A percentile compares a stretch with the other conserved stretches of the same genome.
phyloP scores from a whole-genome alignment of 768 basidiomycete genomes.

The Russula compacta region DNA sequence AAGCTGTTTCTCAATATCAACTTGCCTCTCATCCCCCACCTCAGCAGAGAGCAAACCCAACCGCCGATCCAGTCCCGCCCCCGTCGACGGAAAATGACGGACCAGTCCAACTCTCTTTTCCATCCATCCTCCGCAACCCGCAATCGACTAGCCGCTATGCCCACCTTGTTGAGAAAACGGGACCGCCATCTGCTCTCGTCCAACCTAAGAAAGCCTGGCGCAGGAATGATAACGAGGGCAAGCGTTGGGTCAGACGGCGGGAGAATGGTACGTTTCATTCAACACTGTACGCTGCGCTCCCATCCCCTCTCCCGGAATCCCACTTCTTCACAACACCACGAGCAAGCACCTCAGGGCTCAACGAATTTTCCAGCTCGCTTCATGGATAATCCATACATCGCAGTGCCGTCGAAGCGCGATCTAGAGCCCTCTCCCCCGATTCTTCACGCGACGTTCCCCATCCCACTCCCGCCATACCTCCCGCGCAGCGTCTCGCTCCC shows the following conservation, averaged over 20 bases:
- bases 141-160: constrained; percentile 45
- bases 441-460: constrained; percentile 56
- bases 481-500: constrained; percentile 51
- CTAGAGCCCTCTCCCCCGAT: constrained; percentile 37
- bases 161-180: constrained; percentile 31
- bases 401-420: constrained; percentile 52
- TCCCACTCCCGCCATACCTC: constrained; percentile 64
- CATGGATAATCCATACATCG: constrained; percentile 62
- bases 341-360: not conserved
- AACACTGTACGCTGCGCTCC: not conserved
- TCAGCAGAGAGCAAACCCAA: not conserved
- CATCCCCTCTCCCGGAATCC: too few relatives aligned
- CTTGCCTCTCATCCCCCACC: not conserved
- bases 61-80: not conserved
- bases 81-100: constrained; percentile 14
- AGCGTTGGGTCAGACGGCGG: constrained; percentile 65
- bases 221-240: constrained; percentile 62
- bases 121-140: constrained; percentile 55
- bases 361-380: constrained; percentile 47
- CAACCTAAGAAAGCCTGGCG: constrained; percentile 34
- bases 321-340: not conserved
- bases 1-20: not conserved
- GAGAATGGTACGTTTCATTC: constrained; percentile 53
- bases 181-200: not conserved
- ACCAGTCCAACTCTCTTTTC: constrained; percentile 58